Base-by-base conservation (phyloP, 257 asterid genomes). In the Solanum bukasovii region DNA sequence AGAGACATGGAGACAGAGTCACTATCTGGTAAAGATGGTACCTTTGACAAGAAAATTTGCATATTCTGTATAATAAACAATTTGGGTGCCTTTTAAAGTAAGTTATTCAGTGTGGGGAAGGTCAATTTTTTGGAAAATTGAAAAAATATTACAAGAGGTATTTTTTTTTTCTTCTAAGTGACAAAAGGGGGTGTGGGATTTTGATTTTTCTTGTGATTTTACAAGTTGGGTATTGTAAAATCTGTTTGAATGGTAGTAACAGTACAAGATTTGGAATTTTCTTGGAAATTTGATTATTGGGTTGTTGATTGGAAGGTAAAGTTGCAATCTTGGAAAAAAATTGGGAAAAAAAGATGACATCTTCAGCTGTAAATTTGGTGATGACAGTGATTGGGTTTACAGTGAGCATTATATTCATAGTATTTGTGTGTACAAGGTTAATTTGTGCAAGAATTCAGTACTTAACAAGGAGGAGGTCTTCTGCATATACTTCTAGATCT, bases 371-470 rank as follows among this genome's bases (percentile, higher is more conserved):
- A 77, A 94, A 94, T 93, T 91, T 96, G 93, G 98, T 96, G 94
- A 96, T 96, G 98, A 95, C 98, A 79, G 98, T 93, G 91, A 96
- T 94, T 88, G 98, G 98, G 83, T 96, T 94, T 92, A 90, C 94
- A 75, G 93, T 93, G 16, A 96, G 98, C 87, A 92, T 90, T 49
- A 85, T 91, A 94, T 94, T 96, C 88, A 94, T 96, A 78, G 98
- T 96, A 74, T 96, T 94, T 89, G 98, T 96, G 13, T 94, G 97
- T 77, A 92, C 98, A 59, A 94, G 98, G 93, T 92, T 96, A 46
- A 92, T 96, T 86, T 94, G 95, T 88, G 98, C 98, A 35, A 88
- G 98, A 90, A 92, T 96, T 91, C 96, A 94, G 92, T 90, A 83
- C 87, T 91, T 92, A 13, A 87, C 96, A 7, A 90, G 98, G 88